phyloP scores from a whole-genome alignment of 192 early-diverging fungal species.

The Funneliformis geosporum region DNA sequence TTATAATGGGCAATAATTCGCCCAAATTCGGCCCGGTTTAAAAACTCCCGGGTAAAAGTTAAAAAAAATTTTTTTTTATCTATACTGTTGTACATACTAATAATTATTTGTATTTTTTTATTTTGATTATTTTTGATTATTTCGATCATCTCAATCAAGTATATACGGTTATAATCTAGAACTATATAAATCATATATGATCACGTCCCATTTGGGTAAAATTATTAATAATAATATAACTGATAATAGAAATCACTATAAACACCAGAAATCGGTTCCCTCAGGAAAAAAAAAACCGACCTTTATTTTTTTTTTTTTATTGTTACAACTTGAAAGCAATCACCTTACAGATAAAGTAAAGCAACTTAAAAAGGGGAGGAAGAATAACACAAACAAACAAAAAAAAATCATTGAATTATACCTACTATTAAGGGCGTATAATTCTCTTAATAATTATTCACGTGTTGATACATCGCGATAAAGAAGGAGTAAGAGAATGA shows the following conservation, averaged over 20 bases:
- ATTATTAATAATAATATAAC: no score
- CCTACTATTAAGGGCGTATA: constrained; percentile 13
- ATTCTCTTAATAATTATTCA: constrained; percentile 24
- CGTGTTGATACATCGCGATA: constrained; percentile 26
- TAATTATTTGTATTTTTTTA: no score
- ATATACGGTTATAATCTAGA: no score
- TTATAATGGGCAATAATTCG: no score
- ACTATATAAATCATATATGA: no score
- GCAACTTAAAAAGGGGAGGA: background rate
- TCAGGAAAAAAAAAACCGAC: background rate
- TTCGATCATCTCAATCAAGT: no score
- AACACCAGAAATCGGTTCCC: background rate
- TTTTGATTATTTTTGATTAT: no score
- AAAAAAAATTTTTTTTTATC: no score
- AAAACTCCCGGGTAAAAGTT: no score
- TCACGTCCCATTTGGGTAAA: no score
- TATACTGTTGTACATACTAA: no score
- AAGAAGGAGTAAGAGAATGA: constrained; percentile 18
- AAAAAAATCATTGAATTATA: constrained; percentile 23
- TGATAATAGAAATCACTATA: background rate
- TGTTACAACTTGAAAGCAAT: constrained; percentile 1
- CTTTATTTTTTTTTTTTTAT: background rate
- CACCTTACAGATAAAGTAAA: constrained; percentile 21
- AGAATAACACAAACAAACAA: constrained; percentile 21
- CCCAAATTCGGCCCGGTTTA: no score